Conservation (phyloP, 202 grass and related monocot species). For the Panicum virgatum region DNA sequence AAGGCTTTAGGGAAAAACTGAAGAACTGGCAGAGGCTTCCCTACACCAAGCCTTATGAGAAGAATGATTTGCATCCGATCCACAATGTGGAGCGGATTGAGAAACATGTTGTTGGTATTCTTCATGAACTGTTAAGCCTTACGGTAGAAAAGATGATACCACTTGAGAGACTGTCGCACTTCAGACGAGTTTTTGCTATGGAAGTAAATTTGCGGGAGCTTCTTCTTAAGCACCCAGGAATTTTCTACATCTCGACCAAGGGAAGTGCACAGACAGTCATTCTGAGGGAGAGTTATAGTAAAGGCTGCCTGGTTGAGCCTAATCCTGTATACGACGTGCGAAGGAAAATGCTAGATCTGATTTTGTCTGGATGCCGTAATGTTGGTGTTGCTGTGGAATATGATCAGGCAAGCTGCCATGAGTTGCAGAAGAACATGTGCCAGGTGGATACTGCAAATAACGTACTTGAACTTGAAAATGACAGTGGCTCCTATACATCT, state of each 20-base stretch:
- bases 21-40: conserved; percentile 71
- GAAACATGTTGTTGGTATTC: conserved; percentile 60
- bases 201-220: conserved; percentile 63
- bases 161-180: conserved; percentile 59
- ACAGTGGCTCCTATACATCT: neutral
- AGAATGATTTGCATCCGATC: conserved; percentile 38
- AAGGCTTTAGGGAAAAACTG: conserved; percentile 59
- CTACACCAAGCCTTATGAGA: conserved; percentile 65
- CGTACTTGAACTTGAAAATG: conserved; percentile 5
- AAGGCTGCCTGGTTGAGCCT: conserved; percentile 51
- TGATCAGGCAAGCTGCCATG: neutral
- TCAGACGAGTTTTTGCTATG: conserved; percentile 50
- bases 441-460: neutral
- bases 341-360: conserved; percentile 60
- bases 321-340: conserved; percentile 50
- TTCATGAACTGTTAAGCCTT: conserved; percentile 64
- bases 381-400: neutral
- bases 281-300: conserved; percentile 57
- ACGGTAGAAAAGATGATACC: conserved; percentile 56
- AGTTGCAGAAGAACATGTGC: neutral
- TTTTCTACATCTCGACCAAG: conserved; percentile 81
- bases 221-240: conserved; percentile 67
- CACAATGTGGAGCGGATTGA: conserved; percentile 41
- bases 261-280: conserved; percentile 53
- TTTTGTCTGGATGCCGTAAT: conserved; percentile 44